Percentiles rank a stretch among this genome's conserved stretches.
These are phyloP conservation scores for Phytophthora uliginosa DNA, from an alignment of 352 stramenopile species.

Conservation along the genomic window DNA sequence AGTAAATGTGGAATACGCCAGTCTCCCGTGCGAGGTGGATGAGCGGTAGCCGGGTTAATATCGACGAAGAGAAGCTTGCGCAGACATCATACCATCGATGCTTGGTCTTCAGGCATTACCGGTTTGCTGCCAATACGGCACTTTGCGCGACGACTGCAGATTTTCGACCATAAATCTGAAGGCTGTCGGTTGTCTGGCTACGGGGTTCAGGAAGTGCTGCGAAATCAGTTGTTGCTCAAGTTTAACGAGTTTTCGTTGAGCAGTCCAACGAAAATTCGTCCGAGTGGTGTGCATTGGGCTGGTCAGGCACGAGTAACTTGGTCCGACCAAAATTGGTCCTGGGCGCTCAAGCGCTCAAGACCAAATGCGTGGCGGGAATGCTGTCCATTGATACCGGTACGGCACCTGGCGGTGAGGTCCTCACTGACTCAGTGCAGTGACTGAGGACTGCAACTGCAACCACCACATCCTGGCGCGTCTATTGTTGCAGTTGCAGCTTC, in stretches of 20 bases:
- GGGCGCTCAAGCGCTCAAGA: background rate
- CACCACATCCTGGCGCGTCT: slow-evolving; percentile 34
- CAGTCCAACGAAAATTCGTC: background rate
- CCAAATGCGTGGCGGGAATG: slow-evolving; percentile 18
- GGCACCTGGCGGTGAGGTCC: slow-evolving; percentile 1
- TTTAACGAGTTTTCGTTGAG: background rate
- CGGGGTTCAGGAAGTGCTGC: too few relatives aligned
- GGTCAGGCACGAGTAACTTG: background rate
- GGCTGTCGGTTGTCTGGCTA: too few relatives aligned
- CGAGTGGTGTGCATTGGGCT: background rate
- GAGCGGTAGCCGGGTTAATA: too few relatives aligned
- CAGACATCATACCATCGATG: too few relatives aligned
- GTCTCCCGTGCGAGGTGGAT: too few relatives aligned
- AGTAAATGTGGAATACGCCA: background rate
- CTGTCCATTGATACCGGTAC: background rate
- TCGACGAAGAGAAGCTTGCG: too few relatives aligned
- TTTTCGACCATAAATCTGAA: too few relatives aligned
- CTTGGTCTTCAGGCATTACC: too few relatives aligned
- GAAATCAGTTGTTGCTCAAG: background rate
- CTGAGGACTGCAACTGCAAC: slow-evolving; percentile 30
- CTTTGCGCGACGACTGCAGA: too few relatives aligned
- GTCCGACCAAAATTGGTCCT: background rate
- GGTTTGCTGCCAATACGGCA: too few relatives aligned
- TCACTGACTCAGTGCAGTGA: too few relatives aligned
- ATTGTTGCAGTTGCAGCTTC: slow-evolving; percentile 43